phyloP scores from a whole-genome alignment of 2,329 filamentous ascomycete genomes.

The Fusarium sp. region DNA sequence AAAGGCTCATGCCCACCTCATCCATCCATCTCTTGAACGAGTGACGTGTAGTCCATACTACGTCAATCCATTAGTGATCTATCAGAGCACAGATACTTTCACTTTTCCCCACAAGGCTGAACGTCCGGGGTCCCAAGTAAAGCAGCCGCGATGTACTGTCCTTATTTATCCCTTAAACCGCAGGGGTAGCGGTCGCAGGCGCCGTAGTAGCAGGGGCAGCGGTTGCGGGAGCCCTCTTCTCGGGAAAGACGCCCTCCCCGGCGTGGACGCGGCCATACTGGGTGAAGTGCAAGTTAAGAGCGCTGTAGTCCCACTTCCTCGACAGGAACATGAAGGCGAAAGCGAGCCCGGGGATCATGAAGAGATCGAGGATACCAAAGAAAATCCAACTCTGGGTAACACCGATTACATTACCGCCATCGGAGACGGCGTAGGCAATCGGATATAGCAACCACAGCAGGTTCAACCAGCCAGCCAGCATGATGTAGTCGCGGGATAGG shows the following conservation, averaged over 20 bases:
- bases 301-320: slow-evolving; percentile 66
- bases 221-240: slow-evolving; percentile 56
- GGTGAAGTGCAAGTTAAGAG: slow-evolving; percentile 68
- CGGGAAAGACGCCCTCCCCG: slow-evolving; percentile 60
- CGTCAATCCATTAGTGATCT: background rate
- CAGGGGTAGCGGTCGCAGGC: slow-evolving; percentile 27
- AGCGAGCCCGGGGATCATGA: slow-evolving; percentile 63
- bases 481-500: slow-evolving; percentile 60
- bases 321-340: slow-evolving; percentile 62
- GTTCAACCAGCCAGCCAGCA: slow-evolving; percentile 65
- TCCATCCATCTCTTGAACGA: background rate
- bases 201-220: slow-evolving; percentile 22
- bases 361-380: slow-evolving; percentile 68
- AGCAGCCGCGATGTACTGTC: slow-evolving; percentile 1
- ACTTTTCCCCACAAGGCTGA: background rate
- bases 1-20: background rate
- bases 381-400: slow-evolving; percentile 45
- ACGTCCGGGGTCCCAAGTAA: background rate
- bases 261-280: slow-evolving; percentile 68
- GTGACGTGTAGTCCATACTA: background rate
- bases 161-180: slow-evolving; percentile 20
- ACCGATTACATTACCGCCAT: slow-evolving; percentile 37
- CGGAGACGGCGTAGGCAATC: slow-evolving; percentile 59
- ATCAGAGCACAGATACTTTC: background rate
- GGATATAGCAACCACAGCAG: slow-evolving; percentile 70